Percentiles rank a stretch among this genome's conserved stretches.
These are phyloP conservation scores for Durusdinium trenchii DNA, from an alignment of 73 alveolate genomes.

Conservation along the genomic window DNA sequence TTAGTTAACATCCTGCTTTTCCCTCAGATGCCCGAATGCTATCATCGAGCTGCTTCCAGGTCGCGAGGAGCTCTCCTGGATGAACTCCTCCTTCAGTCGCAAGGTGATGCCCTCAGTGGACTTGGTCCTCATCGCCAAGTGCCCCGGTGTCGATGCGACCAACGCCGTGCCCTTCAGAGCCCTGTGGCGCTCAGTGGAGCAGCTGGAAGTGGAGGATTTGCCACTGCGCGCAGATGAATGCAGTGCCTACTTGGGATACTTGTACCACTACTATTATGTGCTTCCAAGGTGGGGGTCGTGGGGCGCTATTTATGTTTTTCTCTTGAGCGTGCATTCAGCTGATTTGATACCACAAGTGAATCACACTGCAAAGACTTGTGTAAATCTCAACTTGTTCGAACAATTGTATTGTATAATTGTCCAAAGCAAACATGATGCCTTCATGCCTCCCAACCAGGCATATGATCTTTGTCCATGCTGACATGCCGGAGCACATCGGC, in stretches of 20 bases:
- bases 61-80: conserved; percentile 57
- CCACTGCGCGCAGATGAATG: conserved; percentile 87
- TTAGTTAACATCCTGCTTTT: background rate
- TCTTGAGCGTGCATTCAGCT: no score
- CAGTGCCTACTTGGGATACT: conserved; percentile 65
- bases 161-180: conserved; percentile 58
- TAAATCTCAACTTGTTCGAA: no score
- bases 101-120: conserved; percentile 64
- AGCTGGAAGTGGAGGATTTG: conserved; percentile 69
- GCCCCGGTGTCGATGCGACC: conserved; percentile 45
- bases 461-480: conserved; percentile 79
- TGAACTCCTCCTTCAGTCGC: conserved; percentile 87
- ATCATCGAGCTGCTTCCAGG: background rate
- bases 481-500: conserved; percentile 90
- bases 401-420: no score
- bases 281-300: no score
- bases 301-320: no score
- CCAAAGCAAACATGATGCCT: background rate
- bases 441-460: no score
- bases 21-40: background rate
- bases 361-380: no score
- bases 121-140: conserved; percentile 70
- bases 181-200: conserved; percentile 73
- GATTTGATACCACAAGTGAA: no score
- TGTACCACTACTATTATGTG: conserved; percentile 38